Base-by-base conservation (phyloP, 2,329 filamentous ascomycete species). In the Aspergillus proliferans region DNA sequence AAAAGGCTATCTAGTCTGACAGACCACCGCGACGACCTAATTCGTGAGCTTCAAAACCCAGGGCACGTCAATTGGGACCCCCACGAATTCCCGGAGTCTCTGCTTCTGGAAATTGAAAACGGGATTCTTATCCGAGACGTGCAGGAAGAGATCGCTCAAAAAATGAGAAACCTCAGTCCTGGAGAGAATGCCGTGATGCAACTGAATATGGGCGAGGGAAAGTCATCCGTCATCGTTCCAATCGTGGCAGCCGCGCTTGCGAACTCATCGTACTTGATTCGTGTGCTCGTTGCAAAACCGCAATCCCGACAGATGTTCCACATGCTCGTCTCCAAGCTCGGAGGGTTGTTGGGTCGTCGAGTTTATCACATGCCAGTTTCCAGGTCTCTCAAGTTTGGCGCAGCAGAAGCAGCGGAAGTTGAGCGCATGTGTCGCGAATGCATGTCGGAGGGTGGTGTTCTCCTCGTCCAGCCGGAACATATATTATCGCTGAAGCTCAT, bases 121-220 rank as follows among this genome's bases (percentile, higher is more conserved):
- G 75, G 76, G 1, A 71, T 88, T 1, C 58, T 82, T 7, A 82
- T 89, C 7, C 76, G 86, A 0, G 59, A 71, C 0, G 75, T 80
- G 0, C 84, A 88, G 58, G 71, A 76, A 2, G 60, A 76, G 2
- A 81, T 88, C 45, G 80, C 84, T 0, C 41, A 49, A 0, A 59
- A 76, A 18, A 87, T 88, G 79, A 76, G 48, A 10, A 15, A 46
- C 12, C 74, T 76, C 0, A 55, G 60, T 0, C 59, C 58, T 0
- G 61, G 57, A 0, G 24, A 60, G 0, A 86, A 83, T 54, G 62
- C 74, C 0, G 76, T 83, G 0, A 76, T 86, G 70, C 83, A 87
- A 56, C 63, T 88, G 2, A 86, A 86, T 53, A 88, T 88, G 84
- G 85, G 85, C 0, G 78, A 86, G 58, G 85, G 84, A 0, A 88